Evolutionary conservation across 2,329 filamentous ascomycete species (phyloP), one percentile per base, ranked within the genome.

Genomic region (Colletotrichum costaricense): DNA sequence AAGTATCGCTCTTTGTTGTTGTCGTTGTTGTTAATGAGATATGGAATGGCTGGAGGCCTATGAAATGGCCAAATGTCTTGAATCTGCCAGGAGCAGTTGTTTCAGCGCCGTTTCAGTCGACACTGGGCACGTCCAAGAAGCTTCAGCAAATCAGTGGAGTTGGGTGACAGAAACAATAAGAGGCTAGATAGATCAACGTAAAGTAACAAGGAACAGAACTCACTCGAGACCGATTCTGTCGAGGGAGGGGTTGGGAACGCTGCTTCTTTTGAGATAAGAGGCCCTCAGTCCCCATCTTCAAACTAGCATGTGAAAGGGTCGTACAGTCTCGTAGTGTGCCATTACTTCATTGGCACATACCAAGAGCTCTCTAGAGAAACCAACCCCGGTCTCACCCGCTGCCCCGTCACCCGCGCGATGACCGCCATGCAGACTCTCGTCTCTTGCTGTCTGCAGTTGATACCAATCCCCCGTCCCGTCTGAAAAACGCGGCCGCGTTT

Each of bases 61-160:
- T 19, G 52, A 30, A 35, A 55, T 42, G 42, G 68, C 54, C 63
- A 46, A 63, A 58, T 33, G 9, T 49, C 57, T 46, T 11, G 30
- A 42, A 33, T 54, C 46, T 59, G 28, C 30, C 55, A 56, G 70
- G 66, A 65, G 59, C 56, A 33, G 59, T 14, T 49, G 71, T 73
- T 73, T 73, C 71, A 73, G 67, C 49, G 65, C 46, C 38, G 71
- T 73, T 73, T 73, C 71, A 73, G 71, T 62, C 67, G 38, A 30
- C 30, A 52, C 55, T 62, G 56, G 55, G 33, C 67, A 49, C 46
- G 57, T 63, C 69, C 52, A 59, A 63, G 26, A 33, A 42, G 14
- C 46, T 62, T 58, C 56, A 42, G 67, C 62, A 52, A 63, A 65
- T 71, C 60, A 52, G 56, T 59, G 60, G 67, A 66, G 70, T 49